These are phyloP conservation scores for Paramyrothecium roridum DNA, from an alignment of 2,329 filamentous ascomycete species.

Conservation along the genomic window DNA sequence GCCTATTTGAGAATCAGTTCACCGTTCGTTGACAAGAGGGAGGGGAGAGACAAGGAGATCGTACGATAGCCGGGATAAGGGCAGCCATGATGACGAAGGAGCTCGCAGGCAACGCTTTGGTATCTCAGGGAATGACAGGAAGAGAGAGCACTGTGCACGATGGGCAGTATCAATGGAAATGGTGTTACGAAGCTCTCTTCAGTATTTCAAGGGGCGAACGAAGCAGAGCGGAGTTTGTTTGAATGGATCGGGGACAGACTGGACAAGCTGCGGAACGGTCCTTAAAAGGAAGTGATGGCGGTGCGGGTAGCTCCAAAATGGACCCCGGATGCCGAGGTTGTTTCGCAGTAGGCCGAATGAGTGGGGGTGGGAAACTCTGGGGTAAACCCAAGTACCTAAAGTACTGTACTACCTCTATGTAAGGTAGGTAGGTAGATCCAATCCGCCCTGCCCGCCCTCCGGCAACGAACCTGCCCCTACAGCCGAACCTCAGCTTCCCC, in stretches of 20 bases:
- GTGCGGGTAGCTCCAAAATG: background rate
- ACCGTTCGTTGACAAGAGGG: too few relatives aligned
- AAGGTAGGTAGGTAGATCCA: background rate
- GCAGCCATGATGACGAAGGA: slow-evolving; percentile 21
- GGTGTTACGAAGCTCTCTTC: too few relatives aligned
- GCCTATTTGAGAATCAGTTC: slow-evolving; percentile 30
- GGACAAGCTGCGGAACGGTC: background rate
- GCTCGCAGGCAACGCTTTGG: too few relatives aligned
- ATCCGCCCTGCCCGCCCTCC: background rate
- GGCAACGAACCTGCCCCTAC: too few relatives aligned
- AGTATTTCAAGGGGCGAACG: too few relatives aligned
- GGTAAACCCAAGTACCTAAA: slow-evolving; percentile 12
- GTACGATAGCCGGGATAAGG: slow-evolving; percentile 29
- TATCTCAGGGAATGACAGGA: too few relatives aligned
- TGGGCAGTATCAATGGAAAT: too few relatives aligned
- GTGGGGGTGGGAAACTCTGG: slow-evolving; percentile 12
- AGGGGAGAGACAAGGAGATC: slow-evolving; percentile 3
- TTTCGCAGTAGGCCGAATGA: slow-evolving; percentile 5
- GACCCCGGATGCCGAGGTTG: slow-evolving; percentile 17
- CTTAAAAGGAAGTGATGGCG: background rate
- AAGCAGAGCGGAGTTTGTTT: background rate
- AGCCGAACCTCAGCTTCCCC: too few relatives aligned
- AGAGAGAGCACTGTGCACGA: too few relatives aligned
- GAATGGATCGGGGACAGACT: background rate
- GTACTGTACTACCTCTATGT: too few relatives aligned